Base-by-base conservation (phyloP, 345 rosid genomes). In the Erodium maritimum region DNA sequence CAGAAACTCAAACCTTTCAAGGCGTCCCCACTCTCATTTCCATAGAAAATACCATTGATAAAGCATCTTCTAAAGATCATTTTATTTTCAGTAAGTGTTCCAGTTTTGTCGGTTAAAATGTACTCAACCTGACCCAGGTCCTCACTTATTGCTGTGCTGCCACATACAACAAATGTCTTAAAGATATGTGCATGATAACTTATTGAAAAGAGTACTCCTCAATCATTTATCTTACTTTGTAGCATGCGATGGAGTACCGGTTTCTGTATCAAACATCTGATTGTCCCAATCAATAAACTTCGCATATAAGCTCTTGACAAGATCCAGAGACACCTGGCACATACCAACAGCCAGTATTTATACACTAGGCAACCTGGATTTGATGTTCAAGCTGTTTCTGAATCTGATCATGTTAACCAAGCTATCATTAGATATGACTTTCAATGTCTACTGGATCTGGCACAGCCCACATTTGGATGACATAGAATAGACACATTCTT, bases 101-200 rank as follows among this genome's bases (percentile, higher is more conserved):
- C 99, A 19, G 99, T 93, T 82, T 93, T 93, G 72, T 93, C 99
- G 9, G 99, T 93, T 78, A 93, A 77, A 70, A 93, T 87, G 78
- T 89, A 89, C 79, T 93, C 99, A 69, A 93, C 96, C 80, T 93
- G 99, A 66, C 97, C 97, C 73, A 93, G 82, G 80, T 93, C 99
- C 78, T 93, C 99, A 65, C 99, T 93, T 72, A 93, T 89, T 78
- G 99, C 96, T 82, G 99, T 89, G 86, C 99, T 93, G 99, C 85
- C 83, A 72, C 79, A 76, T 61, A 74, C 53, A 84, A 77, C 62
- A 71, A 66, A 68, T 55, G 58, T 61, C 64, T 67, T 69, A 69
- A 65, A 64, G 45, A 42, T 29, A 17, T 19, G 34, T 18, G 56
- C 52, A 50, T 20, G 55, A 33, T 18, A 54, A 56, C 55, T 52